Conservation (phyloP, 495 filamentous ascomycete species). For the Penicillium flavigenum region DNA sequence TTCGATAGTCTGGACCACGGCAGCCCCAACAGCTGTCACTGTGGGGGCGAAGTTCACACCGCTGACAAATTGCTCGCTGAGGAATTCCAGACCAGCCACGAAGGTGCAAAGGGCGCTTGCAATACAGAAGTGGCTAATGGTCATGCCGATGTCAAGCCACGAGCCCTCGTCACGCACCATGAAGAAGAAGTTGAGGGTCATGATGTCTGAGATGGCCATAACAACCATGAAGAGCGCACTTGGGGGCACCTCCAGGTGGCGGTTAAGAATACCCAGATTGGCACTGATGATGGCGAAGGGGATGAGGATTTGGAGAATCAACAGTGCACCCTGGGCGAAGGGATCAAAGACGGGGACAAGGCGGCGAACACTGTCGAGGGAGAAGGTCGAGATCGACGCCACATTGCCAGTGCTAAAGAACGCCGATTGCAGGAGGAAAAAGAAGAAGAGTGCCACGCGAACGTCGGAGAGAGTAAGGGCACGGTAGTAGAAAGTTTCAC, state of each 20-base stretch:
- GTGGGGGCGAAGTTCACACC: conserved; percentile 68
- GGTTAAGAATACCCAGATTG: conserved; percentile 92
- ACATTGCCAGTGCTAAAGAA: conserved; percentile 99
- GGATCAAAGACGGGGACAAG: conserved; percentile 95
- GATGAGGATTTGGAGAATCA: conserved; percentile 87
- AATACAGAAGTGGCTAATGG: conserved; percentile 92
- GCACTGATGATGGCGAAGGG: conserved; percentile 93
- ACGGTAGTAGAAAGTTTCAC: conserved; percentile 57
- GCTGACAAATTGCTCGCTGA: conserved; percentile 79
- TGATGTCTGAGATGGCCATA: conserved; percentile 86
- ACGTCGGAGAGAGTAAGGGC: conserved; percentile 75
- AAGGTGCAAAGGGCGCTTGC: conserved; percentile 87
- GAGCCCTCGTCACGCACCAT: conserved; percentile 93
- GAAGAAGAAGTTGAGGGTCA: conserved; percentile 98
- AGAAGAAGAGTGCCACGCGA: conserved; percentile 89
- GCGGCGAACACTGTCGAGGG: conserved; percentile 83
- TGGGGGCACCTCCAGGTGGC: conserved; percentile 74
- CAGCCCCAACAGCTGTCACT: conserved; percentile 14
- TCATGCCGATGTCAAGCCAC: conserved; percentile 97
- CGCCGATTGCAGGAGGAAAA: conserved; percentile 88
- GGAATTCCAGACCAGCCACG: conserved; percentile 81
- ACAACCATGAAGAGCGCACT: conserved; percentile 90
- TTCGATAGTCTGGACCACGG: conserved; percentile 19
- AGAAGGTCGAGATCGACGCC: conserved; percentile 92
- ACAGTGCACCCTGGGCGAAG: conserved; percentile 84